Base-by-base conservation (phyloP, 805 yeast species). In the Hanseniaspora nectarophila region DNA sequence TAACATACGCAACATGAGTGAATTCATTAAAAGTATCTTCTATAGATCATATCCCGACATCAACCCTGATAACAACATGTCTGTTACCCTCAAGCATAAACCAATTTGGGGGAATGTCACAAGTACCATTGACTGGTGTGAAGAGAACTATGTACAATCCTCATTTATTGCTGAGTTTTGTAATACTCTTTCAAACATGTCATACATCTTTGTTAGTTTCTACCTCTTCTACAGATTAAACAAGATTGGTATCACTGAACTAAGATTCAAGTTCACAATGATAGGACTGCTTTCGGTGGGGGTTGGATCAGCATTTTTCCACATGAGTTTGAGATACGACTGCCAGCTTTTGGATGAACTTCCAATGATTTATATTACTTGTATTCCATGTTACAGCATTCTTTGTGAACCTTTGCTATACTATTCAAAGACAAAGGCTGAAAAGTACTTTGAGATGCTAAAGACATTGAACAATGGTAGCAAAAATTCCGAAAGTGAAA, bases 101-200 rank as follows among this genome's bases (percentile, higher is more conserved):
- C 76, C 77, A 39, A 57, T 62, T n/a, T 86, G 95, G 95, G 92
- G 92, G 0, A 68, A 71, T 5, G 84, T 85, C 2, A 88, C 97
- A 0, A 77, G 95, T 35, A 89, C 97, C n/a, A 92, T 92, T 35
- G 98, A 90, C 63, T 90, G 97, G 97, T 90, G 98, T 68, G 98
- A 90, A 62, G 97, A 92, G 66, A 90, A 90, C 69, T 90, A 90
- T 63, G 90, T 88, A 10, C 85, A 89, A 1, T 76, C 90, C 12
- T 76, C 75, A 12, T 92, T 85, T 61, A 73, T 92, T 50, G 97
- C 97, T 4, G 98, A 92, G 65, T 83, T 86, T 53, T 74, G 90
- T 54, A 92, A 92, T 63, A 85, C 97, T 2, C 60, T 80, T 26
- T 87, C 98, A 40, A 92, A 92, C 57, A 70, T 70, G 32, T 80